Evolutionary conservation across 176 grass and related monocot species (phyloP), one percentile per base, ranked within the genome.

Genomic region (Urochloa ruziziensis): DNA sequence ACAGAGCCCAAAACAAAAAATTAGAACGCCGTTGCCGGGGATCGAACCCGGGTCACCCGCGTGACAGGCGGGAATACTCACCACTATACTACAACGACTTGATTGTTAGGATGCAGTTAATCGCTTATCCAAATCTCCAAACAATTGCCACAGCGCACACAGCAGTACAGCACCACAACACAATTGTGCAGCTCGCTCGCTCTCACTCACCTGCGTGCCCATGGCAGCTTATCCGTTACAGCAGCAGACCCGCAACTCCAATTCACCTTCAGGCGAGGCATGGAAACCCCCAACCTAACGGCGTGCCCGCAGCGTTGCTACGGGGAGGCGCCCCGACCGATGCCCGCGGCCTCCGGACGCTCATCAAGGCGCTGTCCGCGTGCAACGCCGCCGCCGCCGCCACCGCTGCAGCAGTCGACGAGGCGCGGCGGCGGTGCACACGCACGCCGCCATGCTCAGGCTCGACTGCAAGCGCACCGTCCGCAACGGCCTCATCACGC

Each of bases 41-140:
- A 93, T 96, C 91, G 90, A 96, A 96, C 94, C 90, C 94, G 88
- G 86, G 86, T 90, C 85, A 51, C 79, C 84, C 86, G 86, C 92
- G 89, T 94, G 95, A 91, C 95, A 94, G 95, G 90, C 85, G 85
- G 86, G 77, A 60, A 91, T 91, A 91, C 90, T 52, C 70, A 73
- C 70, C 70, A 72, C 70, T 73, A 73, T 73, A 73, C 70, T 73
- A 52, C 46, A 73, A 73, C 70, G 46, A 73, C 70, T 33, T 34
- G 15, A 14, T 33, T 33, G 59, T 10, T 9, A 40, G 4, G 39
- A 40, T 40, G n/a, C n/a, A n/a, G n/a, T n/a, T n/a, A n/a, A n/a
- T n/a, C n/a, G n/a, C n/a, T n/a, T n/a, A n/a, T n/a, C n/a, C n/a
- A n/a, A n/a, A n/a, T n/a, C n/a, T n/a, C n/a, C n/a, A n/a, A n/a